A percentile compares a stretch with the other conserved stretches of the same genome.
phyloP scores from a whole-genome alignment of 768 basidiomycete species.

The Chalciporus pseudorubinellus region DNA sequence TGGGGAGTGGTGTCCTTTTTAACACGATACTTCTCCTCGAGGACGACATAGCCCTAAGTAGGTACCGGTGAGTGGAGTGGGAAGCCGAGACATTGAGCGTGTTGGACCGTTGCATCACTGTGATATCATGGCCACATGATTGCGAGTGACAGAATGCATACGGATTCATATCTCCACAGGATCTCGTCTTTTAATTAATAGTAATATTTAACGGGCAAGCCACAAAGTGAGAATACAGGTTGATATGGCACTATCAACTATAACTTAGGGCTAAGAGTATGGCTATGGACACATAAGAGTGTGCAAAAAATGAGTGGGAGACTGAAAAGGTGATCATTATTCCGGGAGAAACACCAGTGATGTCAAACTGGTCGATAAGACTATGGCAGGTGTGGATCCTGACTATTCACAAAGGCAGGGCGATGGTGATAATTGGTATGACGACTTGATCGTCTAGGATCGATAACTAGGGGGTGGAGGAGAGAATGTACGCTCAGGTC shows the following conservation, averaged over 20 bases:
- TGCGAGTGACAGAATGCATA: too few relatives aligned
- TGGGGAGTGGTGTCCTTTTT: constrained; percentile 9
- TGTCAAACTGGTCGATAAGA: too few relatives aligned
- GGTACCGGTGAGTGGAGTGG: constrained; percentile 7
- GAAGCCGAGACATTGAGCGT: background rate
- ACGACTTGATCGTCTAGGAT: background rate
- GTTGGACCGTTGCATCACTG: background rate
- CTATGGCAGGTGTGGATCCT: background rate
- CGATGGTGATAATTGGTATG: background rate
- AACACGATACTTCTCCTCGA: constrained; percentile 11
- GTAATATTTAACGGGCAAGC: constrained; percentile 3
- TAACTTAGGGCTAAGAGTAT: constrained; percentile 23
- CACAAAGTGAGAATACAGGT: constrained; percentile 1
- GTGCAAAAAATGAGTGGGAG: constrained; percentile 1
- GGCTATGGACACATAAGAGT: constrained; percentile 5
- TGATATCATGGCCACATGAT: background rate
- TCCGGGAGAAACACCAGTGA: too few relatives aligned
- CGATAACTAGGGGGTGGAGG: constrained; percentile 25
- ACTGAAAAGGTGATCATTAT: background rate
- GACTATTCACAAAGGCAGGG: background rate
- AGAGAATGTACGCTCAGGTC: constrained; percentile 2
- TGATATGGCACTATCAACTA: constrained; percentile 11
- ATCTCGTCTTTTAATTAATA: too few relatives aligned
- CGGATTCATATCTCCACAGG: too few relatives aligned
- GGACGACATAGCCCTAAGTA: constrained; percentile 8